These are phyloP conservation scores for Beverwykella pulmonaria DNA, from an alignment of 495 filamentous ascomycete species.

Conservation along the genomic window DNA sequence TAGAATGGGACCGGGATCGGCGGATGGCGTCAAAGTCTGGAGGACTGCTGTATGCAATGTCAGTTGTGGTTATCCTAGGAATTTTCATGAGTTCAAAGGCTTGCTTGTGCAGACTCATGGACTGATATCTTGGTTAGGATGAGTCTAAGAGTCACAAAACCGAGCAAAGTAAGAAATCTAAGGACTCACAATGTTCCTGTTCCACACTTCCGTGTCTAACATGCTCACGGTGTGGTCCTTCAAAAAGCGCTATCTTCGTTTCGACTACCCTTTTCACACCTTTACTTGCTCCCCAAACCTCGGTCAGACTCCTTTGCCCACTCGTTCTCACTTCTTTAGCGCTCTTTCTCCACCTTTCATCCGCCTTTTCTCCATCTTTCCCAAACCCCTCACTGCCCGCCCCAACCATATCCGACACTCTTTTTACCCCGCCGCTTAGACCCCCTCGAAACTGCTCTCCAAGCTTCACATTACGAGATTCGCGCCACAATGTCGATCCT, in stretches of 20 bases:
- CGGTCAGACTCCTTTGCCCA: conserved; percentile 48
- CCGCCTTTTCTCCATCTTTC: conserved; percentile 49
- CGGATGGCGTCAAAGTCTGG: not conserved
- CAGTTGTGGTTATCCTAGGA: not conserved
- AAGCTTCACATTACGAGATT: conserved; percentile 67
- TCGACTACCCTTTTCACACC: conserved; percentile 26
- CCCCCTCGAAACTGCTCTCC: conserved; percentile 65
- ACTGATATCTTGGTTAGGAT: not conserved
- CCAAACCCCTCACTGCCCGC: conserved; percentile 49
- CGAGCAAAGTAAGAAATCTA: not conserved
- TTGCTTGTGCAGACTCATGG: too few species aligned
- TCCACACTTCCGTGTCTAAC: not conserved
- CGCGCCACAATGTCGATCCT: conserved; percentile 69
- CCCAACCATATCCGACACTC: conserved; percentile 63
- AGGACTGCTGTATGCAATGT: not conserved
- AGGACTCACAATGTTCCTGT: not conserved
- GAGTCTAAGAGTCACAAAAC: not conserved
- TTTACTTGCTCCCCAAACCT: conserved; percentile 42
- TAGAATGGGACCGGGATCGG: not conserved
- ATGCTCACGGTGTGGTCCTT: not conserved
- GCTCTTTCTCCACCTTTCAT: conserved; percentile 50
- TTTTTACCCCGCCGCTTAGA: conserved; percentile 47
- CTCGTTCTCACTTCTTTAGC: conserved; percentile 50
- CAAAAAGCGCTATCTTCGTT: not conserved
- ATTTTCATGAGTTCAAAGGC: not conserved